Evolutionary conservation across 805 yeast genomes (phyloP).

Genomic region (Kodamaea leandrae): DNA sequence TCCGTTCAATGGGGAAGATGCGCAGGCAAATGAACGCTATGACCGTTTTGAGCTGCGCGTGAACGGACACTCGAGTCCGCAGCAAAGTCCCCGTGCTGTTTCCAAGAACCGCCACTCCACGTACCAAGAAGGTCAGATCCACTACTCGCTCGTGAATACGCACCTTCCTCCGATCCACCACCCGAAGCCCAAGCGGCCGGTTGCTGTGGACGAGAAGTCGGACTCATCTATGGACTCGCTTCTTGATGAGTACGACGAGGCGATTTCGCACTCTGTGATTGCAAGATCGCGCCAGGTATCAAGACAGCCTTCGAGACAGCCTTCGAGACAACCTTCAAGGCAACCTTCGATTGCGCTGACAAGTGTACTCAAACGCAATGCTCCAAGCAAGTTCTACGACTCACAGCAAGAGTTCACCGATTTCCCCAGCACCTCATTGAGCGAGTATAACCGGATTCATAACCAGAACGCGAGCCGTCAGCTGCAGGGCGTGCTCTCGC

Average conservation of each 20-base stretch:
- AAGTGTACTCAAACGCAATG: constrained; percentile 9
- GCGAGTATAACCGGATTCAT: constrained; percentile 32
- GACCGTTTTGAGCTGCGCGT: too few species aligned
- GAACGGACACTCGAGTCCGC: too few species aligned
- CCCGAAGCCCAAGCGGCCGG: constrained; percentile 26
- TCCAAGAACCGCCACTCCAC: too few species aligned
- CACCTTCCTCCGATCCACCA: constrained; percentile 19
- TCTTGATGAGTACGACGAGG: constrained; percentile 45
- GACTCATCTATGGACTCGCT: constrained; percentile 39
- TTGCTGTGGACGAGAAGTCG: constrained; percentile 14
- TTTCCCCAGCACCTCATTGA: constrained; percentile 36
- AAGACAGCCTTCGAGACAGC: too few species aligned
- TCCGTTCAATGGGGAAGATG: too few species aligned
- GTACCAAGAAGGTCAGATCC: neutral
- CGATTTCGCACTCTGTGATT: constrained; percentile 30
- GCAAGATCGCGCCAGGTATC: constrained; percentile 8
- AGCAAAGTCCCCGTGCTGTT: too few species aligned
- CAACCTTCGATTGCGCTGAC: constrained; percentile 23
- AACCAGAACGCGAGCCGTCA: constrained; percentile 15
- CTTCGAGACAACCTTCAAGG: constrained; percentile 29
- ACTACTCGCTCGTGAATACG: constrained; percentile 12
- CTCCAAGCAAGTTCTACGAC: constrained; percentile 2
- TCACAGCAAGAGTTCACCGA: constrained; percentile 11
- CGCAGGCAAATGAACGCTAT: too few species aligned
- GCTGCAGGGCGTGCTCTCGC: too few species aligned